Evolutionary conservation across 768 basidiomycete genomes (phyloP).

Genomic region (Candolleomyces eurysporus): DNA sequence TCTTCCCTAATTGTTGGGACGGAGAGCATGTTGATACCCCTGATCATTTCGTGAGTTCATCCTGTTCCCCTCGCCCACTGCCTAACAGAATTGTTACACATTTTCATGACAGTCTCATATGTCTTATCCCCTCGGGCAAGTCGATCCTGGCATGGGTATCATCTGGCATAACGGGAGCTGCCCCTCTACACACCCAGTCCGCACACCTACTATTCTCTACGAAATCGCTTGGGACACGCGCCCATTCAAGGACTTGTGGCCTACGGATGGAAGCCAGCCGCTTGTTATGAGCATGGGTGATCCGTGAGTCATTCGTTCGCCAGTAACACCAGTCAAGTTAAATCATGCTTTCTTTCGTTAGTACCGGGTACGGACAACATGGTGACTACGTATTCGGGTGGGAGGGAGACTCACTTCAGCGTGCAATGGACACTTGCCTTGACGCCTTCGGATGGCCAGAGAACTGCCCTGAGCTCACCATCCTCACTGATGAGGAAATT

Average conservation of each 20-base stretch:
- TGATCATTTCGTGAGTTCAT: background rate
- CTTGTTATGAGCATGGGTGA: constrained; percentile 4
- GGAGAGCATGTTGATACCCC: background rate
- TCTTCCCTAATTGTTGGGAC: constrained; percentile 8
- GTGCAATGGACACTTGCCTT: constrained; percentile 8
- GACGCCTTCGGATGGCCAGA: constrained; percentile 5
- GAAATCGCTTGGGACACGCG: constrained; percentile 3
- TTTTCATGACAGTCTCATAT: background rate
- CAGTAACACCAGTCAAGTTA: background rate
- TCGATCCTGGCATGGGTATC: constrained; percentile 2
- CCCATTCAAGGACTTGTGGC: constrained; percentile 1
- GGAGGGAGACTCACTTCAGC: constrained; percentile 9
- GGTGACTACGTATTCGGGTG: constrained; percentile 10
- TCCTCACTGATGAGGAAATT: constrained; percentile 7
- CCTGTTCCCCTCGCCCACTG: background rate
- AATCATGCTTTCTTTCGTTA: background rate
- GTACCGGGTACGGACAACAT: constrained; percentile 8
- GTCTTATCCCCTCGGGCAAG: constrained; percentile 1
- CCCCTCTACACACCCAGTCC: constrained; percentile 8
- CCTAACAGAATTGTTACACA: background rate
- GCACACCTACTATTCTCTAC: constrained; percentile 3
- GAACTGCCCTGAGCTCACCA: constrained; percentile 4
- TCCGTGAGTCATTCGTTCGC: background rate
- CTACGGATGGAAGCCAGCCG: constrained; percentile 7
- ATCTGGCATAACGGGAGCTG: constrained; percentile 7